Evolutionary conservation across 31 red algal species (phyloP).

Genomic region (Odonthalia washingtoniensis): DNA sequence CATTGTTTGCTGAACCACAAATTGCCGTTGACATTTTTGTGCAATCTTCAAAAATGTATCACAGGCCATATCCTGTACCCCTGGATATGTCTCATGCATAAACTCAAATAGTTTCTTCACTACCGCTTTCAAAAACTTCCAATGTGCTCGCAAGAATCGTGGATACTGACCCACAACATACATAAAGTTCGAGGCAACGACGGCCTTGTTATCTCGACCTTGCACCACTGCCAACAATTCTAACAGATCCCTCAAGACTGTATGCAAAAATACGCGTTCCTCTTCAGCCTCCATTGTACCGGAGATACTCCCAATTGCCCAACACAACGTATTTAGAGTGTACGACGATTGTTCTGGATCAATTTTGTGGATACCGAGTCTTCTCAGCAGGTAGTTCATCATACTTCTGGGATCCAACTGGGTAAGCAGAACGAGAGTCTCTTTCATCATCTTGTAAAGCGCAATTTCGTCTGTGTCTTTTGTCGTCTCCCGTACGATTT

Average conservation of each 20-base stretch:
- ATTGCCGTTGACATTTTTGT: slow-evolving; percentile 92
- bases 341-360: slow-evolving; percentile 91
- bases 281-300: slow-evolving; percentile 94
- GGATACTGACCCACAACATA: slow-evolving; percentile 99
- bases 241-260: slow-evolving; percentile 95
- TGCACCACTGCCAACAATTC: slow-evolving; percentile 88
- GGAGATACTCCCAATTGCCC: slow-evolving; percentile 99
- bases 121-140: slow-evolving; percentile 99
- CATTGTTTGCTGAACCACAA: slow-evolving; percentile 85
- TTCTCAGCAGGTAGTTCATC: slow-evolving; percentile 90
- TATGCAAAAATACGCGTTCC: slow-evolving; percentile 91
- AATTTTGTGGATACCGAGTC: slow-evolving; percentile 81
- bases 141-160: slow-evolving; percentile 95
- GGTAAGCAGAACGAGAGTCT: slow-evolving; percentile 92
- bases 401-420: slow-evolving; percentile 89
- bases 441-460: slow-evolving; percentile 95
- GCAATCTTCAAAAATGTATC: slow-evolving; percentile 99
- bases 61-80: slow-evolving; percentile 99
- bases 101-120: slow-evolving; percentile 99
- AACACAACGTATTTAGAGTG: slow-evolving; percentile 98
- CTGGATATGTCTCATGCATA: slow-evolving; percentile 99
- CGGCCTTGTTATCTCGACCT: slow-evolving; percentile 99
- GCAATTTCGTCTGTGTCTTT: slow-evolving; percentile 98
- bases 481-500: slow-evolving; percentile 98
- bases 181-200: slow-evolving; percentile 98